Conservation (phyloP, 2,329 filamentous ascomycete genomes). For the Coniochaeta prunicola region DNA sequence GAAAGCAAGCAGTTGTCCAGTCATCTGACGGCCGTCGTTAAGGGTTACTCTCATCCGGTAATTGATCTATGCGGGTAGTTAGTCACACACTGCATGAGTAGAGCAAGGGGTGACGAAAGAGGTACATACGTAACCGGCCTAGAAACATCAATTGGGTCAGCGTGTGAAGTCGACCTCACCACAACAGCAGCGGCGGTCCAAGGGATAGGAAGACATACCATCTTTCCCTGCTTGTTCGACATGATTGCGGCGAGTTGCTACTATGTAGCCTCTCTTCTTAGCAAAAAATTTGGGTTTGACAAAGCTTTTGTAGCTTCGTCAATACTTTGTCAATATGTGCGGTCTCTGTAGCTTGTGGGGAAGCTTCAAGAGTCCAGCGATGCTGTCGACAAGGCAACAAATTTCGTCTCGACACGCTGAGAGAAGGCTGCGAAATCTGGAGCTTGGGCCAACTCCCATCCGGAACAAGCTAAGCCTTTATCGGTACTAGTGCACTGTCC, state of each 20-base stretch:
- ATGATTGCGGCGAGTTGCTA: conserved; percentile 43
- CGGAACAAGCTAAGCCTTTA: neutral
- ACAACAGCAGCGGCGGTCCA: conserved; percentile 25
- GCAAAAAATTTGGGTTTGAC: conserved; percentile 37
- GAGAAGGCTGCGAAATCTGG: conserved; percentile 21
- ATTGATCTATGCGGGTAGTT: conserved; percentile 66
- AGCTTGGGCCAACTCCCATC: conserved; percentile 1
- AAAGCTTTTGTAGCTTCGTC: conserved; percentile 29
- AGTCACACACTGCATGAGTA: conserved; percentile 2
- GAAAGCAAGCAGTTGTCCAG: conserved; percentile 95
- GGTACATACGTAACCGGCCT: conserved; percentile 64
- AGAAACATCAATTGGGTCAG: conserved; percentile 49
- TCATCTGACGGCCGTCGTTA: conserved; percentile 92
- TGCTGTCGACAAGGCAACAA: conserved; percentile 20
- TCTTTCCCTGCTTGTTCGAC: conserved; percentile 97
- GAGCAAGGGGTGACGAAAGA: conserved; percentile 6
- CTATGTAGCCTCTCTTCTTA: conserved; percentile 30
- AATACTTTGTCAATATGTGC: conserved; percentile 28
- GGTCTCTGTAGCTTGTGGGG: conserved; percentile 25
- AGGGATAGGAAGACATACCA: conserved; percentile 60
- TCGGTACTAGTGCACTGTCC: conserved; percentile 9
- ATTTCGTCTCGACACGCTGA: conserved; percentile 1
- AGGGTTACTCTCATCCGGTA: conserved; percentile 98
- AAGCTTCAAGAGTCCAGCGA: conserved; percentile 35
- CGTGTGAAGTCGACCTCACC: conserved; percentile 45